Evolutionary conservation across 345 rosid genomes (phyloP).

Genomic region (Salix udensis): DNA sequence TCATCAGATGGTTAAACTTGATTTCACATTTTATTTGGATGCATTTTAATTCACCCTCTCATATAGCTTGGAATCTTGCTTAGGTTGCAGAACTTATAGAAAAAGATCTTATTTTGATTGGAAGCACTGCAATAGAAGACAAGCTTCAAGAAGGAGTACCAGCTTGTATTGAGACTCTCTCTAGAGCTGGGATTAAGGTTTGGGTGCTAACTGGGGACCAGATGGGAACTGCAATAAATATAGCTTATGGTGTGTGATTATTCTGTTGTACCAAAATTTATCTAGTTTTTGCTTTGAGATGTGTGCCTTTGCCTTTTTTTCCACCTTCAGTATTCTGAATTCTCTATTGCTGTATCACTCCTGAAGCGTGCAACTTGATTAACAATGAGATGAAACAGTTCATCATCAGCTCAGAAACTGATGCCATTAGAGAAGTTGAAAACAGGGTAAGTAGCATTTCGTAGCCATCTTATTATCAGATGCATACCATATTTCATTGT

Average conservation of each 20-base stretch:
- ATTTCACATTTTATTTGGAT: background rate
- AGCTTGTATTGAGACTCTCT: conserved; percentile 87
- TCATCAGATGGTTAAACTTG: background rate
- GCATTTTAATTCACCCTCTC: conserved; percentile 11
- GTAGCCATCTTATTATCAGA: conserved; percentile 4
- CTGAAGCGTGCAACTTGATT: conserved; percentile 94
- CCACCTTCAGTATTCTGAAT: conserved; percentile 12
- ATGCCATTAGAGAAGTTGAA: conserved; percentile 81
- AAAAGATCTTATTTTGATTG: conserved; percentile 85
- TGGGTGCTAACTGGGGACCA: conserved; percentile 99
- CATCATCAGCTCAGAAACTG: conserved; percentile 88
- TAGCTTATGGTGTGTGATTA: conserved; percentile 75
- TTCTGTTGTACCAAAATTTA: background rate
- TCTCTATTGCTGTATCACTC: conserved; percentile 25
- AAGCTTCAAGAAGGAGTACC: conserved; percentile 99
- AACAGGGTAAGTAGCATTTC: conserved; percentile 58
- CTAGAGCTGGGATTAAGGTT: conserved; percentile 97
- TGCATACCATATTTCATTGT: background rate
- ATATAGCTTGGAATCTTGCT: conserved; percentile 21
- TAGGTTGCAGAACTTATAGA: conserved; percentile 95
- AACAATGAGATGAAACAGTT: conserved; percentile 96
- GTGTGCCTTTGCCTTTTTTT: conserved; percentile 13
- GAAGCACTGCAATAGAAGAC: conserved; percentile 98
- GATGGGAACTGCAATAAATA: conserved; percentile 98
- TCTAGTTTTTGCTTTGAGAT: background rate